A percentile compares a stretch with the other conserved stretches of the same genome.
Conservation (phyloP, 2,329 filamentous ascomycete species). For the Madurella mycetomatis region DNA sequence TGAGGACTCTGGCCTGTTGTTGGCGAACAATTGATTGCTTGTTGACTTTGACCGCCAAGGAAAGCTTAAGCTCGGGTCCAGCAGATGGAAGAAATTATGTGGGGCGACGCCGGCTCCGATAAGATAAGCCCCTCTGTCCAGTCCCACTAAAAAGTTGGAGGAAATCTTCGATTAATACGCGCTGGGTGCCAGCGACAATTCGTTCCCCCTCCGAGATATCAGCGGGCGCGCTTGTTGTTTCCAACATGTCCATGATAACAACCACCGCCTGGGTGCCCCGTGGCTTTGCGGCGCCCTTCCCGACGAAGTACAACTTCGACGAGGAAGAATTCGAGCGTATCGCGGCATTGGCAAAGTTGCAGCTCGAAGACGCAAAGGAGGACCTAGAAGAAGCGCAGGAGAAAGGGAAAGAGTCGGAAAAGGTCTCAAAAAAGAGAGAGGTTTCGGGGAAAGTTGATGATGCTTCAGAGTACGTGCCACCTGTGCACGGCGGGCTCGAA, state of each 20-base stretch:
- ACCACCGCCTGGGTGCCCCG: constrained; percentile 72
- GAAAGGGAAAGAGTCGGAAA: constrained; percentile 28
- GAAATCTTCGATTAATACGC: constrained; percentile 27
- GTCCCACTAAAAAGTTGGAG: constrained; percentile 34
- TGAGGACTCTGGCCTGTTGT: neutral
- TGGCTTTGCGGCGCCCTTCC: constrained; percentile 71
- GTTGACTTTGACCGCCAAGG: constrained; percentile 3
- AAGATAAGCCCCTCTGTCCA: constrained; percentile 34
- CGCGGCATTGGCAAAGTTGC: constrained; percentile 67
- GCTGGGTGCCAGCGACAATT: constrained; percentile 2
- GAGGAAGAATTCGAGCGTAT: constrained; percentile 73
- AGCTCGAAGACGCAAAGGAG: constrained; percentile 88
- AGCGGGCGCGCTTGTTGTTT: neutral
- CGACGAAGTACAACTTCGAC: constrained; percentile 69
- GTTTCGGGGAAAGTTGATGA: constrained; percentile 31
- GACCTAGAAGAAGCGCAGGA: constrained; percentile 69
- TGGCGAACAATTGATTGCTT: neutral
- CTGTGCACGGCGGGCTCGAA: no score
- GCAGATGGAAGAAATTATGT: neutral
- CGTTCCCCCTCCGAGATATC: neutral
- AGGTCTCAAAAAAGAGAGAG: constrained; percentile 27
- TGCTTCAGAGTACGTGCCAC: constrained; percentile 39
- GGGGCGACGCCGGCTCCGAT: constrained; percentile 19
- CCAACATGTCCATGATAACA: constrained; percentile 66
- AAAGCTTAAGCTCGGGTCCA: neutral